A percentile compares a stretch with the other conserved stretches of the same genome.
Evolutionary conservation across 2,329 filamentous ascomycete genomes (phyloP).

Genomic region (Rhinocladiella similis): DNA sequence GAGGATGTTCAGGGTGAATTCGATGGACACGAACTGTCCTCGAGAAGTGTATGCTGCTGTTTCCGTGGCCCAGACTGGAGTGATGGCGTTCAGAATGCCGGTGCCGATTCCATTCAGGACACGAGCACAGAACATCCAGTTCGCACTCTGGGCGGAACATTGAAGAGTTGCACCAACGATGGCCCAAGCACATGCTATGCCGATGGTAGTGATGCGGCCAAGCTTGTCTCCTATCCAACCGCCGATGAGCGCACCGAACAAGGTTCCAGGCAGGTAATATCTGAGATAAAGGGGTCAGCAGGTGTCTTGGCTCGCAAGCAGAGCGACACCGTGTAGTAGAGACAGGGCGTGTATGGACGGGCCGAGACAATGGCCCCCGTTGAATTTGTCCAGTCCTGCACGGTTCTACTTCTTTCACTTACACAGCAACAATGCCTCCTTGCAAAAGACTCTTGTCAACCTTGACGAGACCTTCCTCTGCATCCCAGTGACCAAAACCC

Average conservation of each 20-base stretch:
- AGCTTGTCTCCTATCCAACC: constrained; percentile 65
- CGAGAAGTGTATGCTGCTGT: constrained; percentile 67
- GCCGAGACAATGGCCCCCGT: no score
- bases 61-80: constrained; percentile 71
- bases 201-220: constrained; percentile 65
- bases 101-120: constrained; percentile 66
- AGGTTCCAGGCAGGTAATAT: constrained; percentile 60
- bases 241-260: constrained; percentile 63
- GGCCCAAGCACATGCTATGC: constrained; percentile 58
- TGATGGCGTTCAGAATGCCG: constrained; percentile 69
- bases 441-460: constrained; percentile 62
- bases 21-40: constrained; percentile 69
- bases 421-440: constrained; percentile 56
- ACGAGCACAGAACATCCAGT: constrained; percentile 70
- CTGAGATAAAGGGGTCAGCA: neutral
- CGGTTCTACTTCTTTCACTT: no score
- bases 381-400: no score
- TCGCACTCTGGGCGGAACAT: constrained; percentile 61
- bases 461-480: constrained; percentile 48
- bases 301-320: constrained; percentile 25
- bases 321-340: no score
- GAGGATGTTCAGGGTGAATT: constrained; percentile 70
- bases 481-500: constrained; percentile 62
- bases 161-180: constrained; percentile 65
- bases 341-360: no score